Percentiles rank a stretch among this genome's conserved stretches.
Conservation (phyloP, 2,329 filamentous ascomycete genomes). For the Neurospora sp. region DNA sequence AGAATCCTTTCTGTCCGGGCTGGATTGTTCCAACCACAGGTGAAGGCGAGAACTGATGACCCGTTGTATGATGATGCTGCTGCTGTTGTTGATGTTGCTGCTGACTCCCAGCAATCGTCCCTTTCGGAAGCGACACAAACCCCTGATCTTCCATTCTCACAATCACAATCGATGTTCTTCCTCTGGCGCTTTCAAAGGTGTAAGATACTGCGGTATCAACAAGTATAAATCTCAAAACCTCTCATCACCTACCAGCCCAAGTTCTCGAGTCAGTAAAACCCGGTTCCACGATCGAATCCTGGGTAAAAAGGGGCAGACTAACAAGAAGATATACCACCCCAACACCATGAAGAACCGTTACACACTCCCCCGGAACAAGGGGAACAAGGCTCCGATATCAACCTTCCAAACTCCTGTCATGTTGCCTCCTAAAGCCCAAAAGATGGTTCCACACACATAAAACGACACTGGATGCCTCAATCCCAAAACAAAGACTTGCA, state of each 20-base stretch:
- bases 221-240: background rate
- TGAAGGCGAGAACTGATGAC: background rate
- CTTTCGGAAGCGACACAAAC: background rate
- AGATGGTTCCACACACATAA: background rate
- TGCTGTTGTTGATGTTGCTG: background rate
- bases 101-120: background rate
- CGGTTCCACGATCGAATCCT: background rate
- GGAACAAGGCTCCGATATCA: background rate
- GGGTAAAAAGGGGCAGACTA: background rate
- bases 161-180: background rate
- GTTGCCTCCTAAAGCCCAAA: background rate
- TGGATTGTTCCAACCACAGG: background rate
- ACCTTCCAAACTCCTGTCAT: background rate
- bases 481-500: background rate
- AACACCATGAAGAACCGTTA: background rate
- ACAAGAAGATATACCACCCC: background rate
- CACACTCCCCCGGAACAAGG: background rate
- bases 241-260: background rate
- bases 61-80: background rate
- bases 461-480: background rate
- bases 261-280: background rate
- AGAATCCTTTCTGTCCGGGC: background rate
- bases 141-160: background rate
- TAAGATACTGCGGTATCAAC: background rate
- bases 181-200: background rate